phyloP scores from a whole-genome alignment of 257 asterid species.

The Haberlea rhodopensis region DNA sequence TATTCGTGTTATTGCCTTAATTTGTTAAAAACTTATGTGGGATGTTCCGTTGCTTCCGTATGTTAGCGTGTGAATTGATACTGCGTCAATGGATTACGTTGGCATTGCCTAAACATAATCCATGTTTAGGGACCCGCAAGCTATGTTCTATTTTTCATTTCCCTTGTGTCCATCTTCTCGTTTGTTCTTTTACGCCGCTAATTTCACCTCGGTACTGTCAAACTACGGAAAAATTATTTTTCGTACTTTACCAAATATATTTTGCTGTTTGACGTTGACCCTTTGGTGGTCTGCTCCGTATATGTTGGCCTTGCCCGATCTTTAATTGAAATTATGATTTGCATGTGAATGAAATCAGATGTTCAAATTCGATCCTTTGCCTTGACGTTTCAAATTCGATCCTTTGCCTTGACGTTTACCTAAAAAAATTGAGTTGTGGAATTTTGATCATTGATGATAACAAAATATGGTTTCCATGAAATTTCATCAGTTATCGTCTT shows the following conservation, averaged over 20 bases:
- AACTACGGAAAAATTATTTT: background rate
- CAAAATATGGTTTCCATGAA: background rate
- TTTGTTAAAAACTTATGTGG: conserved; percentile 29
- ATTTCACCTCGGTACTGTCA: background rate
- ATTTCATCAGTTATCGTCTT: background rate
- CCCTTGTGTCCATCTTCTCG: background rate
- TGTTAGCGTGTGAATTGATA: conserved; percentile 15
- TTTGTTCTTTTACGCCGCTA: background rate
- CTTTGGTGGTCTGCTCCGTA: too few relatives aligned
- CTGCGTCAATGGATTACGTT: conserved; percentile 13
- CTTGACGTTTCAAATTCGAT: background rate
- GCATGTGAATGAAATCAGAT: background rate
- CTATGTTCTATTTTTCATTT: background rate
- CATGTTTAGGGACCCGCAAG: conserved; percentile 9
- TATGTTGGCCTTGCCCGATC: background rate
- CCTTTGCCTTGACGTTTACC: background rate
- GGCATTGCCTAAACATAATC: background rate
- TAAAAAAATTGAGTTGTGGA: background rate
- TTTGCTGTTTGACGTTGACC: background rate
- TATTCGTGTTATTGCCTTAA: conserved; percentile 26
- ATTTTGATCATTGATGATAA: too few relatives aligned
- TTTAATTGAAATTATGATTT: background rate
- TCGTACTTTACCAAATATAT: background rate
- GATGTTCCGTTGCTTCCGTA: background rate
- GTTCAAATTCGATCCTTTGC: background rate